A percentile compares a stretch with the other conserved stretches of the same genome.
Conservation (phyloP, 2,329 filamentous ascomycete genomes). For the Chrysoporthe deuterocubensis region DNA sequence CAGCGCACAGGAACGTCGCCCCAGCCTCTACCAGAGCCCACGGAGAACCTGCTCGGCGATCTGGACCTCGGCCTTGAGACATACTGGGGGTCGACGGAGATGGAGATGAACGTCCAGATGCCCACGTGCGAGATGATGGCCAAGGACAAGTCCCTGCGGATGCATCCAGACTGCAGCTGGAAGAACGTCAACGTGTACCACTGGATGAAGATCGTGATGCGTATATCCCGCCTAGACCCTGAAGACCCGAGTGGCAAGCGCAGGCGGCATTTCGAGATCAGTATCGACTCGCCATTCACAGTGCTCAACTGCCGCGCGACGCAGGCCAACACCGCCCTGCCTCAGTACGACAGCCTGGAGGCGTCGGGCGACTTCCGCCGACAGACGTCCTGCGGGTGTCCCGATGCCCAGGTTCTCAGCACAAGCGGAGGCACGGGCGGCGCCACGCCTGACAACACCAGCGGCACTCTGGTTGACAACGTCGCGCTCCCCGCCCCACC, state of each 20-base stretch:
- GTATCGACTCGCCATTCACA: conserved; percentile 93
- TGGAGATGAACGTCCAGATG: conserved; percentile 91
- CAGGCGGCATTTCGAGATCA: conserved; percentile 91
- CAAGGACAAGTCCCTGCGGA: conserved; percentile 64
- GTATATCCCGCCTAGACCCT: conserved; percentile 81
- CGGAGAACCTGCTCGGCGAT: conserved; percentile 79
- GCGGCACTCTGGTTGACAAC: conserved; percentile 49
- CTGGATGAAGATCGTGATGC: conserved; percentile 98
- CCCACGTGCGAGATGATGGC: conserved; percentile 88
- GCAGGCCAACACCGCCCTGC: conserved; percentile 83
- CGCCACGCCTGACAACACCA: conserved; percentile 62
- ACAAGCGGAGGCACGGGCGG: conserved; percentile 49
- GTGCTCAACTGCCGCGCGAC: conserved; percentile 93
- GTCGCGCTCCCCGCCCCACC: conserved; percentile 51
- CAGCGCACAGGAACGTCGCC: conserved; percentile 45
- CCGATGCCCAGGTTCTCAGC: conserved; percentile 55
- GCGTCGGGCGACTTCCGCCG: conserved; percentile 53
- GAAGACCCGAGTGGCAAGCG: conserved; percentile 73
- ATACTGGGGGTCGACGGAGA: conserved; percentile 86
- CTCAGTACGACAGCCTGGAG: conserved; percentile 69
- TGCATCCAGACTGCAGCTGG: conserved; percentile 92
- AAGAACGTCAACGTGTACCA: conserved; percentile 93
- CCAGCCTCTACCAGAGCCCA: conserved; percentile 53
- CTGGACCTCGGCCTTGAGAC: conserved; percentile 71
- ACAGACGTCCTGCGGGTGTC: conserved; percentile 58